Percentiles rank a stretch among this genome's conserved stretches.
Conservation (phyloP, 2,329 filamentous ascomycete species). For the Colletotrichum sp. region DNA sequence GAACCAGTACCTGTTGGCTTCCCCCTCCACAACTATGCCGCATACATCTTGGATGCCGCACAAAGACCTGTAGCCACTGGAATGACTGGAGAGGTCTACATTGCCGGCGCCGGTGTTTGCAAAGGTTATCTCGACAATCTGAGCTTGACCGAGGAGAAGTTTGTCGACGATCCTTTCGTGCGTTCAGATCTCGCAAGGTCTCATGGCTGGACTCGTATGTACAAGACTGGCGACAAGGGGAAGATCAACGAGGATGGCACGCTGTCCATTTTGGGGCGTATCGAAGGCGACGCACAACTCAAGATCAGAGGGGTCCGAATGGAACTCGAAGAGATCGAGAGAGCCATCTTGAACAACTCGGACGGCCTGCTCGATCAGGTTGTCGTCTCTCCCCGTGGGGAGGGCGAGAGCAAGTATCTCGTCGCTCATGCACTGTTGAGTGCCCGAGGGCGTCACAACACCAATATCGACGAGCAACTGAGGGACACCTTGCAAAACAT, state of each 20-base stretch:
- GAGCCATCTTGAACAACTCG: slow-evolving; percentile 21
- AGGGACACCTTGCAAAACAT: neutral
- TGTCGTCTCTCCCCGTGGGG: neutral
- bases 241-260: neutral
- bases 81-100: slow-evolving; percentile 33
- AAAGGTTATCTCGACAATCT: slow-evolving; percentile 35
- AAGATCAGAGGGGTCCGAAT: slow-evolving; percentile 50
- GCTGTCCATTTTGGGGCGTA: slow-evolving; percentile 35
- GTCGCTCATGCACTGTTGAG: neutral
- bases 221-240: neutral
- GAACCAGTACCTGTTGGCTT: slow-evolving; percentile 23
- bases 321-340: slow-evolving; percentile 47
- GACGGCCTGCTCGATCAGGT: neutral
- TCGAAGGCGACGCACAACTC: slow-evolving; percentile 45
- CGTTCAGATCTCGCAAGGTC: neutral
- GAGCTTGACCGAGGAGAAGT: neutral
- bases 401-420: neutral
- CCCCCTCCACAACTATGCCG: slow-evolving; percentile 33
- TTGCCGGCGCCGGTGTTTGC: slow-evolving; percentile 34
- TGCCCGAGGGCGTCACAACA: neutral
- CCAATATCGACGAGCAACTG: neutral
- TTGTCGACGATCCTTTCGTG: neutral
- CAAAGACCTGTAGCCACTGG: slow-evolving; percentile 41
- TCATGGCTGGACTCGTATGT: neutral
- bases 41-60: slow-evolving; percentile 46